Base-by-base conservation (phyloP, 2,329 filamentous ascomycete genomes). In the Amesomyces nigricolor region DNA sequence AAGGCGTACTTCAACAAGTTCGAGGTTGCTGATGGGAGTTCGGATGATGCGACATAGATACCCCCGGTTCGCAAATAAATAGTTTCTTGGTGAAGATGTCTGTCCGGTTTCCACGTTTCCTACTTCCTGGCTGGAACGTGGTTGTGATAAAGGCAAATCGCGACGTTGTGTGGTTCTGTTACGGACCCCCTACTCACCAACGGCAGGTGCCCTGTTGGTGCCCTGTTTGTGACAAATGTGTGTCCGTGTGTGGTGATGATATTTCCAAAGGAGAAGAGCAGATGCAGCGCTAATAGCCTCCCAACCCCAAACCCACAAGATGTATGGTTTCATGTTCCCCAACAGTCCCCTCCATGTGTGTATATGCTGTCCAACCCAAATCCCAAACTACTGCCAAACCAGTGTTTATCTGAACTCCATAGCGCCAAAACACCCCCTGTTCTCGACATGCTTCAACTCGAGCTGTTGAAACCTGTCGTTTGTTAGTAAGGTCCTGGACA, bases 401-500 rank as follows among this genome's bases (percentile, higher is more conserved):
- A 4, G 19, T 71, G 62, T 47, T 87, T 75, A 92, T 72, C 88
- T 81, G 70, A 97, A 96, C 73, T 99, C 94, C 73, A 95, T 82
- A 59, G 90, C 87, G 65, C 84, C 83, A 70, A 88, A 88, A 72
- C 90, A 94, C 54, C 92, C 91, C 66, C 78, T 80, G 70, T 96
- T 88, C 56, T 88, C 82, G 54, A 96, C 87, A 71, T 96, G 91
- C 71, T 89, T 88, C 65, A 99, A 77, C 67, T 96, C 89, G 63
- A 97, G 78, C 71, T 96, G 90, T 73, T 99, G 94, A 70, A 92
- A 95, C 66, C 90, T 95, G 65, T 89, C 94, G 62, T n/a, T 5
- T 3, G 30, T 13, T n/a, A 50, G 59, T 60, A 50, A 62, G 53
- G 44, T 43, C 17, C 16, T 30, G 10, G 4, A 39, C 19, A 13